Conservation (phyloP, 2,329 filamentous ascomycete genomes). For the Microsporum audouinii region DNA sequence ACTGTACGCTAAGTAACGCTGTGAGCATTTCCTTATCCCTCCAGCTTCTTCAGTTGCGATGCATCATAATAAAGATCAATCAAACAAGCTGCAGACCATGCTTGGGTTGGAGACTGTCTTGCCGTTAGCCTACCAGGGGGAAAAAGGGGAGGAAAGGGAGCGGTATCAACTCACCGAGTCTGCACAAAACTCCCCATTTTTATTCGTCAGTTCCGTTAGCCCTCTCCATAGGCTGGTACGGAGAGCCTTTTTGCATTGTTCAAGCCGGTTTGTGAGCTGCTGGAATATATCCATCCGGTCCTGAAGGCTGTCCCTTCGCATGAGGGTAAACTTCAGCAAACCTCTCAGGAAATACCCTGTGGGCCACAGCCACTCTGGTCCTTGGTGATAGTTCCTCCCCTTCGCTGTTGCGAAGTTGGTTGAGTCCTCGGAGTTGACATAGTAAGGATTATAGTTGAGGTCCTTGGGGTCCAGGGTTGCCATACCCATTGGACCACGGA, state of each 20-base stretch:
- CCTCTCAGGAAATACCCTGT: slow-evolving; percentile 91
- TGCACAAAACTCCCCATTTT: slow-evolving; percentile 66
- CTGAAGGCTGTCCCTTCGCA: slow-evolving; percentile 53
- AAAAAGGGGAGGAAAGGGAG: background rate
- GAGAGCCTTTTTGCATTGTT: slow-evolving; percentile 77
- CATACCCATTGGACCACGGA: slow-evolving; percentile 87
- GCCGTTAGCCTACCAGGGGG: background rate
- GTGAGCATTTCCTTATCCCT: background rate
- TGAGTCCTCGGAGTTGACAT: slow-evolving; percentile 89
- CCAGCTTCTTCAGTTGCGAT: slow-evolving; percentile 5
- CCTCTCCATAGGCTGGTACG: slow-evolving; percentile 75
- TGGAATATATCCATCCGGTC: slow-evolving; percentile 77
- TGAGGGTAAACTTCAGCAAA: slow-evolving; percentile 77
- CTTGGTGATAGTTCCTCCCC: slow-evolving; percentile 95
- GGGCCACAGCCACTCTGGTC: slow-evolving; percentile 96
- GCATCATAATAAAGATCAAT: slow-evolving; percentile 96
- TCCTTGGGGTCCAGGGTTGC: slow-evolving; percentile 87
- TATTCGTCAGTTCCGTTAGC: slow-evolving; percentile 84
- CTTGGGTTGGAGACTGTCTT: slow-evolving; percentile 73
- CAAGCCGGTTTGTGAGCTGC: slow-evolving; percentile 74
- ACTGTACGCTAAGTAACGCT: background rate
- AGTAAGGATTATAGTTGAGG: slow-evolving; percentile 86
- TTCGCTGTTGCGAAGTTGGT: slow-evolving; percentile 85
- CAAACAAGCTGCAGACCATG: slow-evolving; percentile 89
- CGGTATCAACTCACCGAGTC: slow-evolving; percentile 61